These are phyloP conservation scores for Scenedesmus sp. DNA, from an alignment of 163 green algal species.

Conservation along the genomic window DNA sequence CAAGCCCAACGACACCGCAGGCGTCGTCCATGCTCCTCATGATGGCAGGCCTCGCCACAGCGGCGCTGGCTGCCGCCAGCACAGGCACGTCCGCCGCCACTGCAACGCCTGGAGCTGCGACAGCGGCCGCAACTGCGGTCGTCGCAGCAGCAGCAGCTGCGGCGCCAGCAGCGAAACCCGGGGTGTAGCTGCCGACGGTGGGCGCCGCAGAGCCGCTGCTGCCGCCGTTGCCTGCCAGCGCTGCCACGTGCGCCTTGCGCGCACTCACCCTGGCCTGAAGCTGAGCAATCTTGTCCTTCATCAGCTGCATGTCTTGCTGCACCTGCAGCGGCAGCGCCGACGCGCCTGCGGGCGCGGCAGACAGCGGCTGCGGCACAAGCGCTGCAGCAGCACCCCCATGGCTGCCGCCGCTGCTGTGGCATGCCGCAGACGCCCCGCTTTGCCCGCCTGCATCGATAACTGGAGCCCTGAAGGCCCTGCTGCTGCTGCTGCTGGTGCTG, in stretches of 20 bases:
- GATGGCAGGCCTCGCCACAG: background rate
- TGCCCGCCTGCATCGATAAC: background rate
- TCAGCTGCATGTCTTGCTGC: slow-evolving; percentile 17
- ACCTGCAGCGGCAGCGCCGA: background rate
- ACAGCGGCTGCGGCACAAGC: background rate
- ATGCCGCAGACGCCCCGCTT: background rate
- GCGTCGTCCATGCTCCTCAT: background rate
- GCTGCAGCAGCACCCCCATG: background rate
- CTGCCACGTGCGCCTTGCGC: background rate
- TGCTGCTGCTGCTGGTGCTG: slow-evolving; percentile 20
- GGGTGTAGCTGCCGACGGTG: background rate
- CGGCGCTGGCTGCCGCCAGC: background rate
- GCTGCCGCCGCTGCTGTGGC: slow-evolving; percentile 3
- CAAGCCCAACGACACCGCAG: background rate
- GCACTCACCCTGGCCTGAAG: background rate
- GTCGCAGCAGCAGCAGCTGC: slow-evolving; percentile 7
- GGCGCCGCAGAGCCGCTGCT: background rate
- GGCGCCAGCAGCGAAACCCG: background rate
- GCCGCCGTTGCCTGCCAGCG: background rate
- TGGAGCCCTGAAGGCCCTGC: background rate
- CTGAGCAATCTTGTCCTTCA: slow-evolving; percentile 25
- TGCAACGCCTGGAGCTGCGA: background rate
- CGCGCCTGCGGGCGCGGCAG: background rate
- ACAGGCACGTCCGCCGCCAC: background rate
- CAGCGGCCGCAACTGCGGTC: background rate